Conservation (phyloP, 1,284 basidiomycete species). For the Crepidotus sp. region DNA sequence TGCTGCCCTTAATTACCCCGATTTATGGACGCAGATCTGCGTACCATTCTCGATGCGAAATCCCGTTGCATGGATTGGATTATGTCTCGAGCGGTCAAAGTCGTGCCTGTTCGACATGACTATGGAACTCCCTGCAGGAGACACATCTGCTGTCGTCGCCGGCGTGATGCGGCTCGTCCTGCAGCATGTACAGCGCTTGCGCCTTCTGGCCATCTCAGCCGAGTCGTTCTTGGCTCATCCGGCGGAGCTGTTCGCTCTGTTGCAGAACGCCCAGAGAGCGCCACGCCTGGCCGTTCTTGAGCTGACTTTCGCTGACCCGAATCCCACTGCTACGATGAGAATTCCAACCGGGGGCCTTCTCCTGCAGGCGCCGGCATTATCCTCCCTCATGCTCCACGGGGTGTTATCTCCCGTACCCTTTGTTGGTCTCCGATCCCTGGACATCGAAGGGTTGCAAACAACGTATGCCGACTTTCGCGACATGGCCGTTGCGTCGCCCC, state of each 20-base stretch:
- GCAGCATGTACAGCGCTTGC: constrained; percentile 13
- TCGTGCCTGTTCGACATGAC: constrained; percentile 17
- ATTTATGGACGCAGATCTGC: constrained; percentile 13
- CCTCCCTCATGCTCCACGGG: constrained; percentile 13
- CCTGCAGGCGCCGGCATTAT: constrained; percentile 10
- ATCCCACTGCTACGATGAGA: constrained; percentile 3
- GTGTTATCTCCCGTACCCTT: constrained; percentile 16
- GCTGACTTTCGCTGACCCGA: constrained; percentile 7
- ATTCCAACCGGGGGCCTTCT: constrained; percentile 9
- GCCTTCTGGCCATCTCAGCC: constrained; percentile 5
- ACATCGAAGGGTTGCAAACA: constrained; percentile 13
- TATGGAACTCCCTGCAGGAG: constrained; percentile 1
- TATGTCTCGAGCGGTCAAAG: constrained; percentile 15
- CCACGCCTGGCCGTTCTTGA: constrained; percentile 11
- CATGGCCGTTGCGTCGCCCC: constrained; percentile 15
- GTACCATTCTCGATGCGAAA: constrained; percentile 9
- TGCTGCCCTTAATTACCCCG: constrained; percentile 12
- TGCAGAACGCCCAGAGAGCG: constrained; percentile 15
- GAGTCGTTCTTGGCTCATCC: neutral
- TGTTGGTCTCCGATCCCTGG: constrained; percentile 14
- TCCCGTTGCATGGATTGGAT: constrained; percentile 2
- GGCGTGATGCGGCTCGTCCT: constrained; percentile 15
- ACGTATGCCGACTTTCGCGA: constrained; percentile 11
- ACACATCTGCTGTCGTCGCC: neutral
- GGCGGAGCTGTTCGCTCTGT: constrained; percentile 13